Percentiles rank a stretch among this genome's conserved stretches.
These are phyloP conservation scores for Stropharia rugosoannulata DNA, from an alignment of 768 basidiomycete species.

Conservation along the genomic window DNA sequence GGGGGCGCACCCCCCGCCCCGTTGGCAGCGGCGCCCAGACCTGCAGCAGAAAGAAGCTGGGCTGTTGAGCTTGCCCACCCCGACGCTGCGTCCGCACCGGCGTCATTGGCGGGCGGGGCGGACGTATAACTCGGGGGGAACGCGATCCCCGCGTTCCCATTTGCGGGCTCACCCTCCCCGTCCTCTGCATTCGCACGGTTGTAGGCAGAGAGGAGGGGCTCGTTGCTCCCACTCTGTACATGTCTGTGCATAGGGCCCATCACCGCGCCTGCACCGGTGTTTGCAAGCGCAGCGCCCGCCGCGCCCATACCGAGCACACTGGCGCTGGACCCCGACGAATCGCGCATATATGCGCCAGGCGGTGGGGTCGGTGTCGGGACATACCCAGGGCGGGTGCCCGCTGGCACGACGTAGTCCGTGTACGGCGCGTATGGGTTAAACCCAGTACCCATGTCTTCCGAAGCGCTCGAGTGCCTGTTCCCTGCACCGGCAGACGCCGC, in stretches of 20 bases:
- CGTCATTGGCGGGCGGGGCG: background rate
- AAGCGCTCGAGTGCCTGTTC: constrained; percentile 34
- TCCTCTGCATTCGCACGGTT: constrained; percentile 5
- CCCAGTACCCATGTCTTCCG: constrained; percentile 15
- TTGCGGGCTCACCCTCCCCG: background rate
- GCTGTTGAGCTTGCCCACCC: background rate
- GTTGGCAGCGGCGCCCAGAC: background rate
- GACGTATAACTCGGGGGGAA: background rate
- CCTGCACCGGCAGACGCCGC: constrained; percentile 22
- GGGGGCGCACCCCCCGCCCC: constrained; percentile 19
- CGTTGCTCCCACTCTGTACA: constrained; percentile 24
- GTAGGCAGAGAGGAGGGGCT: constrained; percentile 22
- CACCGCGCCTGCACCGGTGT: constrained; percentile 23
- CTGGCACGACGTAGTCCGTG: constrained; percentile 39
- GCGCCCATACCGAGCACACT: too few relatives aligned
- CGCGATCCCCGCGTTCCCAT: background rate
- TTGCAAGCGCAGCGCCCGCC: background rate
- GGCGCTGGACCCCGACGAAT: background rate
- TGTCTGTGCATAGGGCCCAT: constrained; percentile 23
- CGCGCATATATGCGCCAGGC: constrained; percentile 15
- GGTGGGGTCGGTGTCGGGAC: constrained; percentile 47
- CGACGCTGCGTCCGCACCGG: background rate
- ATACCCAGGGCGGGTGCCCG: constrained; percentile 37
- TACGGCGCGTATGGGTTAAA: constrained; percentile 48
- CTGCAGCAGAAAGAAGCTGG: background rate